A percentile compares a stretch with the other conserved stretches of the same genome.
phyloP scores from a whole-genome alignment of 2,329 filamentous ascomycete genomes.

The Alternaria triticimaculans region DNA sequence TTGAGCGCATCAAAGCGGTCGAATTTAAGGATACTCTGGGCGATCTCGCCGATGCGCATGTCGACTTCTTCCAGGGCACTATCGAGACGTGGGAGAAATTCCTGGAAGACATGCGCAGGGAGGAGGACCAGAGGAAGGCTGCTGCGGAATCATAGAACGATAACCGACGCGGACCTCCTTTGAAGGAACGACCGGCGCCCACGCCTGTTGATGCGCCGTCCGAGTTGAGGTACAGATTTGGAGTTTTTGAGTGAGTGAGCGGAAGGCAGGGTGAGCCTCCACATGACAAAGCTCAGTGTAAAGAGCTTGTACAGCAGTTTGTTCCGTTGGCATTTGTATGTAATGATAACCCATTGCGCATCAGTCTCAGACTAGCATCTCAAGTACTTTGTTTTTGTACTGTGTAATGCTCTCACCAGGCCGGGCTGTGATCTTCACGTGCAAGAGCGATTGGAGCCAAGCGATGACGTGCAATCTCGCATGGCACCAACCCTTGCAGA shows the following conservation, averaged over 20 bases:
- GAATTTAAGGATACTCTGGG: constrained; percentile 91
- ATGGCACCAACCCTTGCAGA: background rate
- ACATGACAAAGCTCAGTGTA: background rate
- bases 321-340: background rate
- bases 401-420: background rate
- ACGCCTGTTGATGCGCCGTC: background rate
- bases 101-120: constrained; percentile 82
- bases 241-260: background rate
- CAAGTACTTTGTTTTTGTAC: background rate
- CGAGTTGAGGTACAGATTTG: background rate
- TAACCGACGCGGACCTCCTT: background rate
- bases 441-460: constrained; percentile 14
- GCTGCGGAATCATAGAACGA: constrained; percentile 26
- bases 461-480: constrained; percentile 18
- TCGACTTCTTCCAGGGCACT: constrained; percentile 82
- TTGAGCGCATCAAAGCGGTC: constrained; percentile 93
- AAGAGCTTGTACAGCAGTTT: background rate
- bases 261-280: background rate
- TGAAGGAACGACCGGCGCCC: background rate
- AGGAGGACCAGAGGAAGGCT: constrained; percentile 54
- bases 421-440: constrained; percentile 13
- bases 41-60: constrained; percentile 81
- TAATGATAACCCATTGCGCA: background rate
- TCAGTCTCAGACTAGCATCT: background rate
- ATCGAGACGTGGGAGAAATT: constrained; percentile 89